Conservation (phyloP, 139 green algal genomes). For the Chlorella sp. region DNA sequence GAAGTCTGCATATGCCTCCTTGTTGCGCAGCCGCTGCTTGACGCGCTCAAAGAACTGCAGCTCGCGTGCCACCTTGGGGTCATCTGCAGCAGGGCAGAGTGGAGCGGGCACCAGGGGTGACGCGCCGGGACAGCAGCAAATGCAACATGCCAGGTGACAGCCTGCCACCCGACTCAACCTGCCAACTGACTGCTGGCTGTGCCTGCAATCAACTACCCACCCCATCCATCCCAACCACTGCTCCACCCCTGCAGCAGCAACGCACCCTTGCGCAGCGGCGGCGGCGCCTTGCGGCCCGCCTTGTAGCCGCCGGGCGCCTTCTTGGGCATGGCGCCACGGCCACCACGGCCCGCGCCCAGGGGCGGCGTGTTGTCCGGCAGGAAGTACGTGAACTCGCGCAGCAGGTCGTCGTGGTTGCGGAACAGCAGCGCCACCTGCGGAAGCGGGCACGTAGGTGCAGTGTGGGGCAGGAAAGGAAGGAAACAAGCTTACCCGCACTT, state of each 20-base stretch:
- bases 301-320: slow-evolving; percentile 13
- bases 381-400: slow-evolving; percentile 99
- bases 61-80: slow-evolving; percentile 67
- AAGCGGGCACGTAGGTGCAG: no score
- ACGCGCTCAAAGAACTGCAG: slow-evolving; percentile 75
- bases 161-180: no score
- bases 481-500: no score
- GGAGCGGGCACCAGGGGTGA: no score
- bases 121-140: no score
- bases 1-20: slow-evolving; percentile 91
- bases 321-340: neutral
- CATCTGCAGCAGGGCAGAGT: slow-evolving; percentile 25
- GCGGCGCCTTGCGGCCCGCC: slow-evolving; percentile 4
- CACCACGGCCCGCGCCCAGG: neutral
- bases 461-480: no score
- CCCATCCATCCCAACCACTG: neutral
- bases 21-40: slow-evolving; percentile 57
- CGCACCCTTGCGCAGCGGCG: slow-evolving; percentile 32
- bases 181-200: no score
- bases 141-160: no score
- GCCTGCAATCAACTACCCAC: no score
- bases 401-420: slow-evolving; percentile 90
- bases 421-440: slow-evolving; percentile 93
- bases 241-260: neutral
- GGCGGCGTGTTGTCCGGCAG: slow-evolving; percentile 88